Conservation (phyloP, 2,329 filamentous ascomycete genomes). For the Grosmannia serpens region DNA sequence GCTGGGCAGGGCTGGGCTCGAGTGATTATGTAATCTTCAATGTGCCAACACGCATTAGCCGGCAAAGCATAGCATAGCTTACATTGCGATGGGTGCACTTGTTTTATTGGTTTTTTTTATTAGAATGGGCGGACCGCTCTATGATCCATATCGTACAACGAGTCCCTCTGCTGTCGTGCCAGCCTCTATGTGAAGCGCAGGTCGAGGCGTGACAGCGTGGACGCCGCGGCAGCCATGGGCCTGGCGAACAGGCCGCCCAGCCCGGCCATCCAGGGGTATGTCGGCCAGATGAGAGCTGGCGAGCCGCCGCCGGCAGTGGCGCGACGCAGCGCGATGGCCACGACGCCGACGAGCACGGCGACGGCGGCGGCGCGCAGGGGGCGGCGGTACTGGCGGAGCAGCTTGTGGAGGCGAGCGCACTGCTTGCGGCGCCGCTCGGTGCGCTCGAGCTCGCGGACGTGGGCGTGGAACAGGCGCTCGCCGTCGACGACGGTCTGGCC, state of each 20-base stretch:
- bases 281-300: background rate
- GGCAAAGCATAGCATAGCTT: background rate
- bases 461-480: constrained; percentile 53
- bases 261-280: background rate
- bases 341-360: constrained; percentile 53
- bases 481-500: constrained; percentile 55
- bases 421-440: constrained; percentile 45
- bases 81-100: background rate
- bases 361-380: constrained; percentile 50
- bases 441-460: constrained; percentile 60
- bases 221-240: background rate
- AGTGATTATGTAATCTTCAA: background rate
- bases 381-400: constrained; percentile 52
- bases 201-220: background rate
- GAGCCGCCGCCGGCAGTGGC: constrained; percentile 18
- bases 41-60: background rate
- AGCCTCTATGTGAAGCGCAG: background rate
- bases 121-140: background rate
- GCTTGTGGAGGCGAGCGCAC: constrained; percentile 22
- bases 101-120: background rate
- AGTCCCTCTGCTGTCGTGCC: background rate
- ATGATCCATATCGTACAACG: background rate
- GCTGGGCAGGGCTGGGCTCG: background rate
- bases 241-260: background rate
- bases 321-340: constrained; percentile 57